phyloP scores from a whole-genome alignment of 306 rosid genomes.

The Lupinus albus region DNA sequence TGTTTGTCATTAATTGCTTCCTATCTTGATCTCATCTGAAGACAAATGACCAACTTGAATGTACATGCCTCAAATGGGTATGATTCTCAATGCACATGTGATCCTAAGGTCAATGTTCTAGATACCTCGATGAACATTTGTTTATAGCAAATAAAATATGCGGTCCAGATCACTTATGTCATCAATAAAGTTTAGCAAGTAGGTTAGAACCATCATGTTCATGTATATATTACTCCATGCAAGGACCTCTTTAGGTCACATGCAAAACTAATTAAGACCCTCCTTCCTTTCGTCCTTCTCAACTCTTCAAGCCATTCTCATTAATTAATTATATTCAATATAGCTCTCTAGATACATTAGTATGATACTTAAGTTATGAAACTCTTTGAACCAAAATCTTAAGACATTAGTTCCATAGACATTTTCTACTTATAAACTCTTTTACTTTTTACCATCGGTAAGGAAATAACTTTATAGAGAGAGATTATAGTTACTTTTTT shows the following conservation, averaged over 20 bases:
- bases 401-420: too few relatives aligned
- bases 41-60: slow-evolving; percentile 26
- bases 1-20: background rate
- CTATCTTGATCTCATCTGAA: background rate
- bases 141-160: slow-evolving; percentile 21
- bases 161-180: slow-evolving; percentile 45
- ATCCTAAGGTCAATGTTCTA: slow-evolving; percentile 16
- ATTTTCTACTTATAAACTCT: too few relatives aligned
- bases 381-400: too few relatives aligned
- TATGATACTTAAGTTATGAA: too few relatives aligned
- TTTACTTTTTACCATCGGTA: too few relatives aligned
- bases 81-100: slow-evolving; percentile 37
- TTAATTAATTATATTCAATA: too few relatives aligned
- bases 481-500: too few relatives aligned
- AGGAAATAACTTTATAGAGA: too few relatives aligned
- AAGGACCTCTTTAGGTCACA: slow-evolving; percentile 51
- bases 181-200: slow-evolving; percentile 35
- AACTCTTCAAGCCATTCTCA: too few relatives aligned
- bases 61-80: slow-evolving; percentile 8
- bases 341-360: too few relatives aligned
- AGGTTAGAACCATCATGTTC: slow-evolving; percentile 9
- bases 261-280: slow-evolving; percentile 43
- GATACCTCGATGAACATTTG: background rate
- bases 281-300: slow-evolving; percentile 10
- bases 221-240: background rate